Evolutionary conservation across 2,329 filamentous ascomycete genomes (phyloP).

Genomic region (Ceratocystis huliohia): DNA sequence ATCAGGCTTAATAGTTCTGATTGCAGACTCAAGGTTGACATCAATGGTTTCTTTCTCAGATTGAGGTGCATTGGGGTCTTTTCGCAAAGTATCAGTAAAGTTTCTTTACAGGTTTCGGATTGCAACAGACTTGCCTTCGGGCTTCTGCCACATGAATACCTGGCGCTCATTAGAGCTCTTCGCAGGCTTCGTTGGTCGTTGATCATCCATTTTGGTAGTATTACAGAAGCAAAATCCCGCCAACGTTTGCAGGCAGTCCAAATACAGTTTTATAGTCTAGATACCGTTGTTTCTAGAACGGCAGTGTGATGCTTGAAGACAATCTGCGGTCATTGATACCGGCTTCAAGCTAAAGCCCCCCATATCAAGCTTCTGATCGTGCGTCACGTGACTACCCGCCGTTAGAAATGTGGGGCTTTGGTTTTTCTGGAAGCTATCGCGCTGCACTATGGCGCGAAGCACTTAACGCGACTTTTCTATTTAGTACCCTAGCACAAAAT

Average conservation of each 20-base stretch:
- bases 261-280: background rate
- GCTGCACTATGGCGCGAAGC: slow-evolving; percentile 8
- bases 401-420: background rate
- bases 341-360: background rate
- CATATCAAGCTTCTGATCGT: background rate
- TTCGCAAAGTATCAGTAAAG: background rate
- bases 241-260: background rate
- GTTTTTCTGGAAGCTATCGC: background rate
- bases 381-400: background rate
- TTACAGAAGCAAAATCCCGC: background rate
- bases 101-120: background rate
- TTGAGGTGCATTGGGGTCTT: slow-evolving; percentile 12
- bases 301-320: no score
- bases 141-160: slow-evolving; percentile 16
- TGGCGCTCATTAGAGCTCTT: slow-evolving; percentile 13
- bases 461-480: slow-evolving; percentile 17
- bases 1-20: slow-evolving; percentile 52
- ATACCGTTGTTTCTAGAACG: background rate
- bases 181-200: background rate
- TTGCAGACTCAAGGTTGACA: slow-evolving; percentile 41
- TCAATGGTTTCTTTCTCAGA: slow-evolving; percentile 7
- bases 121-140: slow-evolving; percentile 6
- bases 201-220: slow-evolving; percentile 11
- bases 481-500: background rate
- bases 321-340: no score